A percentile compares a stretch with the other conserved stretches of the same genome.
Evolutionary conservation across 1,139 yeast species (phyloP).

Genomic region (Pneumocystis oryctolagi): DNA sequence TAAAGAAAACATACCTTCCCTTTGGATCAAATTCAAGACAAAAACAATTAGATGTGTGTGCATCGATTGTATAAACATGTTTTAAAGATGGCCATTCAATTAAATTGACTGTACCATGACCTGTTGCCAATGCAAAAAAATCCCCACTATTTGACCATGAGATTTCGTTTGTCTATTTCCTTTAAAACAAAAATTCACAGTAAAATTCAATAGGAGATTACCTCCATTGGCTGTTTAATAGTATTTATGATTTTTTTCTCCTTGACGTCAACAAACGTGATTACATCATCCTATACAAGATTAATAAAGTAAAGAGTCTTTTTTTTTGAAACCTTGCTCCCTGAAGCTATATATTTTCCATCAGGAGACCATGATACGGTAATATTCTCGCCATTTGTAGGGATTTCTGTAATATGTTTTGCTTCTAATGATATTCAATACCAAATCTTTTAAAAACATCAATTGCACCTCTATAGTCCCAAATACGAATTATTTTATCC

Average conservation of each 20-base stretch:
- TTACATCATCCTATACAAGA: slow-evolving; percentile 10
- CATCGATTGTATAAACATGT: slow-evolving; percentile 10
- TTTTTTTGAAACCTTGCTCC: slow-evolving; percentile 57
- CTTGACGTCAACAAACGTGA: slow-evolving; percentile 9
- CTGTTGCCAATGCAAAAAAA: slow-evolving; percentile 10
- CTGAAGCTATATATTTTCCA: slow-evolving; percentile 84
- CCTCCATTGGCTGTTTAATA: slow-evolving; percentile 5
- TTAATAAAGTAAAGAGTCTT: slow-evolving; percentile 6
- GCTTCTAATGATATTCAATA: slow-evolving; percentile 1
- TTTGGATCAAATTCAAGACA: slow-evolving; percentile 40
- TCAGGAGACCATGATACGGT: slow-evolving; percentile 88
- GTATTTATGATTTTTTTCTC: slow-evolving; percentile 5
- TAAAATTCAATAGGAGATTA: neutral
- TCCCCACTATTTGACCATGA: slow-evolving; percentile 12
- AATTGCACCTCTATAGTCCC: slow-evolving; percentile 14
- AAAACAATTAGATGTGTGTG: slow-evolving; percentile 10
- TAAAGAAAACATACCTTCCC: slow-evolving; percentile 26
- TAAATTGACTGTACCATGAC: slow-evolving; percentile 11
- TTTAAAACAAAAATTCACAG: neutral
- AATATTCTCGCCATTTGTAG: slow-evolving; percentile 22
- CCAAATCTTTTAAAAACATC: neutral
- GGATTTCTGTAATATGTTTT: slow-evolving; percentile 4
- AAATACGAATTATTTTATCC: slow-evolving; percentile 14
- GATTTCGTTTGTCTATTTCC: slow-evolving; percentile 8
- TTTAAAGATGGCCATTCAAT: slow-evolving; percentile 6